phyloP scores from a whole-genome alignment of 1,284 basidiomycete species.

The Tremellales sp. region DNA sequence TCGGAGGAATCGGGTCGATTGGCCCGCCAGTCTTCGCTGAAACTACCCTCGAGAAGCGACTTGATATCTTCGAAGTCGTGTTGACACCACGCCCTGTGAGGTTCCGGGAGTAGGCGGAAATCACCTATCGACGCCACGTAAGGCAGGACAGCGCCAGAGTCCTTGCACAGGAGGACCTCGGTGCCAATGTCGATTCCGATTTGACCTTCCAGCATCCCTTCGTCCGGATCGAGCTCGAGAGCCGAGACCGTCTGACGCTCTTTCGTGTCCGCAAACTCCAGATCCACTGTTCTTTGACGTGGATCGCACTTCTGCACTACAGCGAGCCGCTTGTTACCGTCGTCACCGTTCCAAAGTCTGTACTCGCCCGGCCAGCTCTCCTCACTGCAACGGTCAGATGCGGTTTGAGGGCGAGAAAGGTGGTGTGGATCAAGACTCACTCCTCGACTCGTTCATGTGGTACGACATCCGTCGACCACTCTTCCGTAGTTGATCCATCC shows the following conservation, averaged over 20 bases:
- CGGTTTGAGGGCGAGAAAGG: background rate
- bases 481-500: conserved; percentile 63
- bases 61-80: background rate
- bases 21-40: background rate
- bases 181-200: conserved; percentile 77
- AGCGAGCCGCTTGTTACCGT: conserved; percentile 58
- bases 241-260: conserved; percentile 67
- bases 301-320: conserved; percentile 76
- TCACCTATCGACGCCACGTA: conserved; percentile 37
- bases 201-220: conserved; percentile 50
- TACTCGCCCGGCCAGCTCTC: conserved; percentile 74
- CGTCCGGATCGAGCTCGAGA: conserved; percentile 79
- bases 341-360: conserved; percentile 78
- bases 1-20: conserved; percentile 13
- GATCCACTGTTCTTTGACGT: conserved; percentile 62
- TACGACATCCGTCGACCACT: conserved; percentile 62
- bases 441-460: conserved; percentile 62
- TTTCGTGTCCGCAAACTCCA: conserved; percentile 27
- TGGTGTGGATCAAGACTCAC: conserved; percentile 20
- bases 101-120: background rate
- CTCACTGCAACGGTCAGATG: background rate
- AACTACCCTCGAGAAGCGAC: background rate
- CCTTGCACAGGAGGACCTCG: conserved; percentile 63
- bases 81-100: background rate
- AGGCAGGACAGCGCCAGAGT: conserved; percentile 32